Evolutionary conservation across 345 rosid genomes (phyloP), one percentile per base, ranked within the genome.

Genomic region (Murraya paniculata): DNA sequence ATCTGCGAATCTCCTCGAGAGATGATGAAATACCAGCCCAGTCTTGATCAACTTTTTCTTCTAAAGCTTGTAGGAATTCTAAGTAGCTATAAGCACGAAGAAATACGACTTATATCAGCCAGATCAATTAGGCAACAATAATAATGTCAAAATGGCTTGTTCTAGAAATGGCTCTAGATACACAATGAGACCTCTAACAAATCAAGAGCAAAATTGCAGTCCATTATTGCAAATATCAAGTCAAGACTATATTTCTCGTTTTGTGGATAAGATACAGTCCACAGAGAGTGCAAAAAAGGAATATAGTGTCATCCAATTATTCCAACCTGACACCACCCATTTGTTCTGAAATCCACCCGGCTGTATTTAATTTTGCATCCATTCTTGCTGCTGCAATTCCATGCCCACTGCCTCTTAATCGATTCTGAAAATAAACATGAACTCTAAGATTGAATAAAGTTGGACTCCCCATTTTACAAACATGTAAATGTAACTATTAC

Each of bases 341-440:
- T 87, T 94, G 99, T 80, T 96, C 99, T 81, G 99, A 93, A 75
- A 96, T 85, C 98, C 97, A 94, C 74, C 98, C 99, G 13, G 98
- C 90, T 81, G 85, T 70, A 81, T 90, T 93, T 81, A 94, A 84
- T 91, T 91, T 94, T 72, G 97, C 98, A 84, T 91, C 97, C 98
- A 94, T 90, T 83, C 99, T 90, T 36, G 94, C 87, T 2, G 95
- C 93, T 39, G 98, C 98, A 82, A 96, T 82, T 82, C 91, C 94
- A 13, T 96, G 98, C 70, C 99, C 99, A 82, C 98, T 84, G 82
- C 98, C 98, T 84, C 95, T 88, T 83, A 96, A 62, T 39, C 91
- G 98, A 84, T 91, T 92, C 99, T 96, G 85, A 57, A 80, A 74
- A 76, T 24, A 84, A 64, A 65, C 6, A 69, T 0, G 50, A 73